These are phyloP conservation scores for Chaetomium globosum DNA, from an alignment of 2,329 filamentous ascomycete genomes.

Conservation along the genomic window DNA sequence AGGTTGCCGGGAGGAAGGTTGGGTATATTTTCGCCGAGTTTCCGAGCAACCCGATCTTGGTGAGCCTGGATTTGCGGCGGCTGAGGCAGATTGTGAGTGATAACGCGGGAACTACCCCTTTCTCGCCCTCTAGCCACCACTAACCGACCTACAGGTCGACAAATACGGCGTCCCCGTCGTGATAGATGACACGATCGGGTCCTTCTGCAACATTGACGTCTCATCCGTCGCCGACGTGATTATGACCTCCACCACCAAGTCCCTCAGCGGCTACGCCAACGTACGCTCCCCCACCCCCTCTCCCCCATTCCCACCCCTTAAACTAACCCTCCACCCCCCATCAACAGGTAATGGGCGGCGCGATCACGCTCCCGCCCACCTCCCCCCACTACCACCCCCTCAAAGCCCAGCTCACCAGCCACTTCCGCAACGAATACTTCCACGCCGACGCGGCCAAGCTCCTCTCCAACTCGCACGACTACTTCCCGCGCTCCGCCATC, in stretches of 20 bases:
- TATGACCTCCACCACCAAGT: slow-evolving; percentile 59
- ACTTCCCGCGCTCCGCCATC: slow-evolving; percentile 58
- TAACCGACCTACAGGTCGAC: slow-evolving; percentile 39
- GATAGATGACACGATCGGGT: slow-evolving; percentile 54
- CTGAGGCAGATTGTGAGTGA: slow-evolving; percentile 48
- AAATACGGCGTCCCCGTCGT: slow-evolving; percentile 51
- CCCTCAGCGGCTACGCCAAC: slow-evolving; percentile 59
- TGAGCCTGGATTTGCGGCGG: slow-evolving; percentile 46
- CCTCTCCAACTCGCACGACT: slow-evolving; percentile 52
- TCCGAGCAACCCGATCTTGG: slow-evolving; percentile 51
- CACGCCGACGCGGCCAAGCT: slow-evolving; percentile 51
- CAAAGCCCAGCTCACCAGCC: slow-evolving; percentile 37
- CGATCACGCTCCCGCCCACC: slow-evolving; percentile 52
- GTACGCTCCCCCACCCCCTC: slow-evolving; percentile 22
- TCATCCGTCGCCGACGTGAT: slow-evolving; percentile 53
- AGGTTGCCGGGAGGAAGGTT: slow-evolving; percentile 45
- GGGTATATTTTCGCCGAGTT: slow-evolving; percentile 56
- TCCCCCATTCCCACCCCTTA: neutral
- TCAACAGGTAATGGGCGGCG: slow-evolving; percentile 55
- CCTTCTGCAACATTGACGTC: slow-evolving; percentile 55
- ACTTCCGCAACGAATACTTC: slow-evolving; percentile 52
- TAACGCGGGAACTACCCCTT: neutral
- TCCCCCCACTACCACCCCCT: slow-evolving; percentile 48
- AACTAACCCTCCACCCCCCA: neutral
- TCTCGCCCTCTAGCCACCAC: too few species aligned